These are phyloP conservation scores for Ogataea sp. DNA, from an alignment of 805 yeast genomes.

Conservation along the genomic window DNA sequence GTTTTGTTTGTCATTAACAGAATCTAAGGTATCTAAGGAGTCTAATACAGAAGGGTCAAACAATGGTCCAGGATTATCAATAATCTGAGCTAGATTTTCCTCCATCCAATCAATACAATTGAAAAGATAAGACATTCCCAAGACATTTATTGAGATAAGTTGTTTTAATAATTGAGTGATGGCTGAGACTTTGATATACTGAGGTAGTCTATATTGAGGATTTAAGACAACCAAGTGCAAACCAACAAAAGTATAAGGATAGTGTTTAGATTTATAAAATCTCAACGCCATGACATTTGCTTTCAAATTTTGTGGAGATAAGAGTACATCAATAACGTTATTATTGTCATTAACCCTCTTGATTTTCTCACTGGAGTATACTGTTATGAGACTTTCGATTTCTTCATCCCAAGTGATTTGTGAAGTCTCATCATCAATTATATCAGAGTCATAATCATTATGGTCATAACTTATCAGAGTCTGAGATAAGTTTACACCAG, in stretches of 20 bases:
- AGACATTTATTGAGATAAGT: constrained; percentile 31
- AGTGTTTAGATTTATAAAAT: constrained; percentile 39
- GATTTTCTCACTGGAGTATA: constrained; percentile 43
- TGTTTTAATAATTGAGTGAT: constrained; percentile 37
- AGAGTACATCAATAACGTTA: constrained; percentile 24
- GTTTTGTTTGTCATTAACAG: constrained; percentile 12
- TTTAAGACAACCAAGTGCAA: constrained; percentile 41
- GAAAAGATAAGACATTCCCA: constrained; percentile 68
- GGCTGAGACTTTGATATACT: constrained; percentile 57
- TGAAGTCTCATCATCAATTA: constrained; percentile 6
- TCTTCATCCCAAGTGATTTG: constrained; percentile 66
- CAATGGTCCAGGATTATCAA: constrained; percentile 72
- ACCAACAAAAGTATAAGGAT: constrained; percentile 69
- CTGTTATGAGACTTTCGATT: constrained; percentile 53
- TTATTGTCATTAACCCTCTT: constrained; percentile 16
- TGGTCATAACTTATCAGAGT: constrained; percentile 19
- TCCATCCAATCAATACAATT: constrained; percentile 74
- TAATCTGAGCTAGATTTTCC: constrained; percentile 45
- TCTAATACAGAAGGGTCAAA: constrained; percentile 18
- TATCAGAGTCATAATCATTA: neutral
- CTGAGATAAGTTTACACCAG: constrained; percentile 44
- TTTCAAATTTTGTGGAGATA: constrained; percentile 24
- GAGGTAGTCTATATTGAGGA: constrained; percentile 48
- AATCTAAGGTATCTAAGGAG: constrained; percentile 4
- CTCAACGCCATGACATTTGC: constrained; percentile 22